These are phyloP conservation scores for Phaeosphaeriaceae sp. DNA, from an alignment of 2,329 filamentous ascomycete genomes.

Conservation along the genomic window DNA sequence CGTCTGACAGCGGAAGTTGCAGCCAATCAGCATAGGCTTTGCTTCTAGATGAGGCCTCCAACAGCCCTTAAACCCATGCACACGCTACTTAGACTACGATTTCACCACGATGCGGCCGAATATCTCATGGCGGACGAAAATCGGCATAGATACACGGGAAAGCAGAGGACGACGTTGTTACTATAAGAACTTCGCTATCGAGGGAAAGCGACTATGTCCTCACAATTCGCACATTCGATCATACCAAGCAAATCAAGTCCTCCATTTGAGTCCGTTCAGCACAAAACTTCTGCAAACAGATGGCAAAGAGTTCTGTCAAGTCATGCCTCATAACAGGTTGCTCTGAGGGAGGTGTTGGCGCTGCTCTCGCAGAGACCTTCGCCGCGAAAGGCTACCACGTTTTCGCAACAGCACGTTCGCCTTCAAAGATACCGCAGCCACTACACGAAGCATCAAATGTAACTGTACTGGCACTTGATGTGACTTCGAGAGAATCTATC, in stretches of 20 bases:
- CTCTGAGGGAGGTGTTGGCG: conserved; percentile 49
- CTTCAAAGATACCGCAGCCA: conserved; percentile 32
- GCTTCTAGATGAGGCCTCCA: neutral
- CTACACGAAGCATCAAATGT: conserved; percentile 18
- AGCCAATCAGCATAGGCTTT: neutral
- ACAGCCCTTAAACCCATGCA: neutral
- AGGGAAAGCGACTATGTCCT: neutral
- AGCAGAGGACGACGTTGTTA: neutral
- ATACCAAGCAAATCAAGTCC: no score
- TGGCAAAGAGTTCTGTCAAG: neutral
- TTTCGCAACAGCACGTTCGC: conserved; percentile 52
- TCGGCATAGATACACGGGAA: neutral
- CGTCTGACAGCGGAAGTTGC: neutral
- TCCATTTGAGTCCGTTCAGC: no score
- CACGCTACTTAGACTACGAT: neutral
- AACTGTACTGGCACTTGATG: conserved; percentile 21
- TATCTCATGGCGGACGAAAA: neutral
- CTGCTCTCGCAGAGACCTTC: conserved; percentile 49
- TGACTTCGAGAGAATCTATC: conserved; percentile 10
- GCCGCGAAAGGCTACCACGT: conserved; percentile 48
- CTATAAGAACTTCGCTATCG: neutral
- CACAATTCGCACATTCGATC: no score
- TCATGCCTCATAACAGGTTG: conserved; percentile 31
- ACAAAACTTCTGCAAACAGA: neutral
- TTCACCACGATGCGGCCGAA: neutral